A percentile compares a stretch with the other conserved stretches of the same genome.
Conservation (phyloP, 1,284 basidiomycete species). For the Stereum hirsutum region DNA sequence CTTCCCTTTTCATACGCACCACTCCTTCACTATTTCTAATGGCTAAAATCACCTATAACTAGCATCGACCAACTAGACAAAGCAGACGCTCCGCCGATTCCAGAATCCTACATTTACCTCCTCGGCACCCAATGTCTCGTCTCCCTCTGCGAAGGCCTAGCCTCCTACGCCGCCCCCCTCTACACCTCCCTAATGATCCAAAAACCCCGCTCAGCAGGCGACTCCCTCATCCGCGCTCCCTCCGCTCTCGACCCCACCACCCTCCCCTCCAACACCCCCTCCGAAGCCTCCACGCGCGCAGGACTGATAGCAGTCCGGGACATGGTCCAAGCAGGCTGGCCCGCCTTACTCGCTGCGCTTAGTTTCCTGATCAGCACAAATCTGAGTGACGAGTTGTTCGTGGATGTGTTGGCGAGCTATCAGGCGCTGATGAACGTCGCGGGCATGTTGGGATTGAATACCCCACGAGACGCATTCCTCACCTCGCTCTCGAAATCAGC, state of each 20-base stretch:
- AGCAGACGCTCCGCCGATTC: conserved; percentile 86
- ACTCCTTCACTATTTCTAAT: too few relatives aligned
- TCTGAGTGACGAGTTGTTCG: conserved; percentile 81
- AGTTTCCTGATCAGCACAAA: conserved; percentile 88
- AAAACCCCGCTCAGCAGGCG: conserved; percentile 54
- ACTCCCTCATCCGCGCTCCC: conserved; percentile 61
- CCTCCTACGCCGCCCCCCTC: conserved; percentile 59
- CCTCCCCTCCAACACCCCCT: conserved; percentile 48
- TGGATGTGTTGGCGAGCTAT: conserved; percentile 73
- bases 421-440: conserved; percentile 84
- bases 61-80: conserved; percentile 97
- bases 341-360: conserved; percentile 80
- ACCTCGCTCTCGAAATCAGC: conserved; percentile 82
- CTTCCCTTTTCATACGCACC: background rate
- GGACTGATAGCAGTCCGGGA: conserved; percentile 55
- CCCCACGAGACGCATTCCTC: conserved; percentile 91
- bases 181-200: conserved; percentile 63
- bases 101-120: conserved; percentile 89
- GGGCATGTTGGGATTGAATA: conserved; percentile 79
- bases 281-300: conserved; percentile 26
- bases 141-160: conserved; percentile 84
- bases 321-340: conserved; percentile 86
- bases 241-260: conserved; percentile 58
- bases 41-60: conserved; percentile 3
- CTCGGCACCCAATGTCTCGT: conserved; percentile 85